Evolutionary conservation across 1,284 basidiomycete genomes (phyloP), one percentile per base, ranked within the genome.

Genomic region (Tilletiopsis washingtonensis): DNA sequence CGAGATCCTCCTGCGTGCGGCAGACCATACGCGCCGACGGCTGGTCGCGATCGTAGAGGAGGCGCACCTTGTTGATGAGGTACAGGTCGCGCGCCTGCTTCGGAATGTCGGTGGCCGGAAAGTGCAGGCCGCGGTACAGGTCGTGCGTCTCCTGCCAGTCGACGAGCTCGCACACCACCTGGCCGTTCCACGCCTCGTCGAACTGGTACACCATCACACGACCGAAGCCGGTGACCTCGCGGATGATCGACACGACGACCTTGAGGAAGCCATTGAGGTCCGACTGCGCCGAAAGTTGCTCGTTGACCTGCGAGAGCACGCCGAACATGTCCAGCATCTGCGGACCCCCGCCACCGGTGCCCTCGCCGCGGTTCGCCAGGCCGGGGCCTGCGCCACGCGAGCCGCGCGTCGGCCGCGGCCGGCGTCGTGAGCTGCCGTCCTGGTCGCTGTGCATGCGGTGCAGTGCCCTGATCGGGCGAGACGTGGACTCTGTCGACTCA

Each of bases 201-300:
- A 85, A 85, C 74, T 88, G 86, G 69, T 91, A 91, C n/a, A 89
- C 78, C 73, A 91, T 77, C n/a, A 89, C 85, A 7, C 88, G 80
- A 25, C 62, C 61, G 51, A 68, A 68, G 37, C 51, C 44, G 5
- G 64, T 62, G 52, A 91, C 69, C 65, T 91, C 86, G 71, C 87
- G 85, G 55, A 90, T 80, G 20, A 90, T 79, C 3, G 87, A 86
- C 5, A 86, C 86, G 0, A 82, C 81, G 44, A 89, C 79, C 50
- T 88, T 84, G 67, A 90, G 75, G 70, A 89, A 88, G 15, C 76
- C 76, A 6, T 84, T 81, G 45, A 91, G 72, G 59, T 88, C 84
- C 0, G 79, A 76, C 2, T 86, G 83, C 3, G 79, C 78, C 0
- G 82, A 81, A 4, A 90, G 79, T 73, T 91, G 88, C 57, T 90